These are phyloP conservation scores for Fusarium sp. DNA, from an alignment of 2,329 filamentous ascomycete genomes.

Conservation along the genomic window DNA sequence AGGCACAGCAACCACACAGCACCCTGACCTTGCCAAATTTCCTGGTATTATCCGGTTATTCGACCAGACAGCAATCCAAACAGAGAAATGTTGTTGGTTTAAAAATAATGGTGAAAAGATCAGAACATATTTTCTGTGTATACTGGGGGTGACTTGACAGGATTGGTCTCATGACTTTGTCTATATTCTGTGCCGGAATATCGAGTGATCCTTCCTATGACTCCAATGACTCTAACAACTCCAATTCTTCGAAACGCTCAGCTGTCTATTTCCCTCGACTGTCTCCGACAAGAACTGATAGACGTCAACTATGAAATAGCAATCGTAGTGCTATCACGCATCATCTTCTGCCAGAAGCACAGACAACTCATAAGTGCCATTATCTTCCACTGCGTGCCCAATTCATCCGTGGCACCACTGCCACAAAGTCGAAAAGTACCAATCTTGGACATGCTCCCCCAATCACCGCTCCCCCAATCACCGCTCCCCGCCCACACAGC, in stretches of 20 bases:
- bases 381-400: constrained; percentile 29
- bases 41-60: neutral
- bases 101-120: neutral
- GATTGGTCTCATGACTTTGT: neutral
- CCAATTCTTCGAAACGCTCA: neutral
- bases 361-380: constrained; percentile 39
- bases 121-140: neutral
- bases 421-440: constrained; percentile 36
- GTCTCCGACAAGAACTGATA: neutral
- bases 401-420: constrained; percentile 32
- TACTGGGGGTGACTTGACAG: no score
- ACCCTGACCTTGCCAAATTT: neutral
- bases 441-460: constrained; percentile 26
- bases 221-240: neutral
- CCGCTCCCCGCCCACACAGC: constrained; percentile 25
- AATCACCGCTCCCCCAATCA: constrained; percentile 7
- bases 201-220: neutral
- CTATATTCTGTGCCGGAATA: neutral
- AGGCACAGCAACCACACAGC: neutral
- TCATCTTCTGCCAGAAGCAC: constrained; percentile 27
- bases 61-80: no score
- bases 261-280: neutral
- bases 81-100: neutral
- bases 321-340: neutral
- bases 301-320: neutral